Evolutionary conservation across 345 rosid genomes (phyloP), one percentile per base, ranked within the genome.

Genomic region (Populus euphratica): DNA sequence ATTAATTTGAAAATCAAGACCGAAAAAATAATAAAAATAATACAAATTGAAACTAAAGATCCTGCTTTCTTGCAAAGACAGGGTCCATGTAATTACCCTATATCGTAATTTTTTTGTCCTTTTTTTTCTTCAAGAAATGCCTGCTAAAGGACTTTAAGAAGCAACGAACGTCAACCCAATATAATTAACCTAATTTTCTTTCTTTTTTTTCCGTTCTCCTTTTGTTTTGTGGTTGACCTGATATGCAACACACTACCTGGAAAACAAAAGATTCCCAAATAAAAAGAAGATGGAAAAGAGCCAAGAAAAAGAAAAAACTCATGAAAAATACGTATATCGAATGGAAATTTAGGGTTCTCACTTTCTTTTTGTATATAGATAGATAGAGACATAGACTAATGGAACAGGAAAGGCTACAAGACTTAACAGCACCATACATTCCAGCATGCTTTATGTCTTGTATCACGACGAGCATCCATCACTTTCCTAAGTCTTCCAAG

Each of bases 401-500:
- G 70, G 70, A 67, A 35, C 27, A 67, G 70, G 70, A 67, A 38
- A 67, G 41, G 44, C 70, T 17, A 67, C 70, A 67, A 67, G 70
- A 31, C 21, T 31, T 18, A 67, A 11, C 41, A 14, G 66, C 11
- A 61, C 70, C 83, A 44, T 69, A 81, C 84, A 20, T 29, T 49
- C 35, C 75, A 81, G 54, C 85, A 78, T 76, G 68, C 73, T 50
- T 44, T 69, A 13, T 27, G 70, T 75, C 70, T 85, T 77, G 75
- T 83, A 50, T 74, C 1, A 16, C 79, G 78, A 20, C 83, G 86
- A 67, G 85, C 67, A 13, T 85, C 80, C 77, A 73, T 39, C 2
- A 83, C 79, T 10, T 69, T 79, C 36, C 83, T 67, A 8, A 94
- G 91, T 66, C 83, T 88, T 20, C 78, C 67, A 23, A 81, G 81